Base-by-base conservation (phyloP, 2,329 filamentous ascomycete genomes). In the Clonostachys byssicola region DNA sequence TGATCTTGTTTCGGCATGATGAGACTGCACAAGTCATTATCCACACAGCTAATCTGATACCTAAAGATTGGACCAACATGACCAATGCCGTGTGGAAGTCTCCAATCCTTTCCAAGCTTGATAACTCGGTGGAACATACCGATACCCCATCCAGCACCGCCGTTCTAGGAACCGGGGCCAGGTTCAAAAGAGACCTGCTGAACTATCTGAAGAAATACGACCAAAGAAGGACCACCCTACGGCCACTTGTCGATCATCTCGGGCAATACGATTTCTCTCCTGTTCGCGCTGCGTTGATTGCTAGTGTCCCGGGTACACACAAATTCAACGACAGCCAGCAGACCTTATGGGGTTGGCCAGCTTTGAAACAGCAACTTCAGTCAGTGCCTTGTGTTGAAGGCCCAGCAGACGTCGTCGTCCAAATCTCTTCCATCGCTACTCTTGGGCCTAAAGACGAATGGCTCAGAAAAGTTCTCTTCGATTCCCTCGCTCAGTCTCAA, bases 21-120 rank as follows among this genome's bases (percentile, higher is more conserved):
- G 82, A 86, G 51, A 80, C 76, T 0, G 88, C 86, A 1, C 87
- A 95, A 65, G 71, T 96, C 6, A 67, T 95, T 47, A 91, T 96
- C 33, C 89, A 95, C 56, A 96, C 91, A 0, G 89, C 91, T 16
- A 96, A 96, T 56, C 90, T 95, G 86, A 92, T 95, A n/a, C 60
- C 76, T 5, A 83, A 85, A 47, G 91, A 96, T 62, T 96, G 91
- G 91, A 78, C 74, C 2, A 94, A 94, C 55, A 88, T 95, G 87
- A 88, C 85, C 1, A 90, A 96, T 62, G 89, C 82, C 2, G 79
- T 88, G 6, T 96, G 91, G 91, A 74, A 70, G 44, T 92, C 89
- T 0, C 89, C 89, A 1, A 60, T 80, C 2, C 78, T 95, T 1
- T 83, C 87, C 1, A 43, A 69, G 16, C 12, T 34, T 13, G 3